Percentiles rank a stretch among this genome's conserved stretches.
phyloP scores from a whole-genome alignment of 1,284 basidiomycete species.

The Heterobasidion occidentale region DNA sequence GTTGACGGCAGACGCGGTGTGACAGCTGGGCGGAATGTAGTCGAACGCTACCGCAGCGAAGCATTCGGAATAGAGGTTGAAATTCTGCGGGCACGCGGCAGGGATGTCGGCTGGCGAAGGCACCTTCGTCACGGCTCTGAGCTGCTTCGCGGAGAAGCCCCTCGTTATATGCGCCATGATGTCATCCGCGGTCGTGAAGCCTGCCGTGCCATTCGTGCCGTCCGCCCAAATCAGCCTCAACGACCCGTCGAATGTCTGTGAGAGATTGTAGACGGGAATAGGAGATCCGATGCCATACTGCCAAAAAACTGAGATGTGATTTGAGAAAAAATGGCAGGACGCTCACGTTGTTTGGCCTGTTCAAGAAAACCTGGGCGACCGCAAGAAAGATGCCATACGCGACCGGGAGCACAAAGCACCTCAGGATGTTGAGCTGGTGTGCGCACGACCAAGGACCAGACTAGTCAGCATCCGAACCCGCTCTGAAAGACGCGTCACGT shows the following conservation, averaged over 20 bases:
- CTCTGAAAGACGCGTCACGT: constrained; percentile 19
- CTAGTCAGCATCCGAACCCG: no score
- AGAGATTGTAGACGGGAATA: constrained; percentile 39
- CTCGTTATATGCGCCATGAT: constrained; percentile 51
- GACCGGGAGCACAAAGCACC: constrained; percentile 63
- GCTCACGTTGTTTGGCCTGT: constrained; percentile 48
- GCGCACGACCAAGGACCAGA: no score
- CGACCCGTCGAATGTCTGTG: constrained; percentile 41
- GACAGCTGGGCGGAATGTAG: constrained; percentile 36
- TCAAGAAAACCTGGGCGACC: constrained; percentile 50
- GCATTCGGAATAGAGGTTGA: constrained; percentile 61
- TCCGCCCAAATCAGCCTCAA: constrained; percentile 59
- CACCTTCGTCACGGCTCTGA: constrained; percentile 38
- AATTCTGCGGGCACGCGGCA: constrained; percentile 63
- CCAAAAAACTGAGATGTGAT: no score
- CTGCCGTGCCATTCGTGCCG: constrained; percentile 39
- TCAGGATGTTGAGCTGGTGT: constrained; percentile 49
- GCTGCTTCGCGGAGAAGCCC: constrained; percentile 38
- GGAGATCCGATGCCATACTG: constrained; percentile 63
- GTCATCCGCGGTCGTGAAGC: constrained; percentile 39
- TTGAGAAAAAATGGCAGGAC: not conserved
- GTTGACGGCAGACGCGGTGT: constrained; percentile 36
- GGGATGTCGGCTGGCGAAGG: constrained; percentile 42
- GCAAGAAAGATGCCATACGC: constrained; percentile 65
- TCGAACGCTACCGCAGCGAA: constrained; percentile 67